Conservation (phyloP, 768 basidiomycete species). For the Suillus hirtellus region DNA sequence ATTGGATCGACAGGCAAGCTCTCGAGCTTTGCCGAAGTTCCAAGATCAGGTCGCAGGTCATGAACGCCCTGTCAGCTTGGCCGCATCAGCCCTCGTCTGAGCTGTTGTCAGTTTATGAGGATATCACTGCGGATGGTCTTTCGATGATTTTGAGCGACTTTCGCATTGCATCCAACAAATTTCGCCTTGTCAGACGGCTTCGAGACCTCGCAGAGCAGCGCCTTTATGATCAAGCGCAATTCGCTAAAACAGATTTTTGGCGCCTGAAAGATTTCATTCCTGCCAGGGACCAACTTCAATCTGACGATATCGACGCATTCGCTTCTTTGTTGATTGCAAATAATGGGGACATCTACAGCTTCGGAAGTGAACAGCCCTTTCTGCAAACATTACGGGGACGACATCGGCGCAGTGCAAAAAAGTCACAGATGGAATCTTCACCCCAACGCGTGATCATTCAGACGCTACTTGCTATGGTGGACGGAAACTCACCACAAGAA, state of each 20-base stretch:
- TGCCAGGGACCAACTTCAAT: conserved; percentile 47
- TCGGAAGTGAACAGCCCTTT: conserved; percentile 50
- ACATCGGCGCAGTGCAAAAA: conserved; percentile 24
- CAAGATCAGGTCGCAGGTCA: conserved; percentile 42
- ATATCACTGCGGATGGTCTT: conserved; percentile 48
- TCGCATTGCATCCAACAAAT: conserved; percentile 72
- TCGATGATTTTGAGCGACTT: conserved; percentile 57
- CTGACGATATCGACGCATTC: conserved; percentile 74
- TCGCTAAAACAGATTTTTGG: conserved; percentile 75
- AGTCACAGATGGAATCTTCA: conserved; percentile 22
- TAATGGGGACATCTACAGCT: conserved; percentile 61
- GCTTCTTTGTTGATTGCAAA: conserved; percentile 59
- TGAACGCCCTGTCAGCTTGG: conserved; percentile 72
- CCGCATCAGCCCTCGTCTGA: conserved; percentile 57
- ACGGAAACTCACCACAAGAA: conserved; percentile 46
- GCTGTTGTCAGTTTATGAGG: conserved; percentile 45
- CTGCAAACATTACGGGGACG: conserved; percentile 44
- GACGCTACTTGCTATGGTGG: conserved; percentile 58
- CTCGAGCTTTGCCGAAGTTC: conserved; percentile 40
- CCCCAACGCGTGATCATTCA: conserved; percentile 54
- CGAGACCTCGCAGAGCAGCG: conserved; percentile 44
- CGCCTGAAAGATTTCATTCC: conserved; percentile 80
- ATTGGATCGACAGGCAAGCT: conserved; percentile 65
- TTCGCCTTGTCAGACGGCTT: conserved; percentile 71
- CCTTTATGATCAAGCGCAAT: conserved; percentile 43